phyloP scores from a whole-genome alignment of 352 stramenopile species.

The Phytophthora syringae region DNA sequence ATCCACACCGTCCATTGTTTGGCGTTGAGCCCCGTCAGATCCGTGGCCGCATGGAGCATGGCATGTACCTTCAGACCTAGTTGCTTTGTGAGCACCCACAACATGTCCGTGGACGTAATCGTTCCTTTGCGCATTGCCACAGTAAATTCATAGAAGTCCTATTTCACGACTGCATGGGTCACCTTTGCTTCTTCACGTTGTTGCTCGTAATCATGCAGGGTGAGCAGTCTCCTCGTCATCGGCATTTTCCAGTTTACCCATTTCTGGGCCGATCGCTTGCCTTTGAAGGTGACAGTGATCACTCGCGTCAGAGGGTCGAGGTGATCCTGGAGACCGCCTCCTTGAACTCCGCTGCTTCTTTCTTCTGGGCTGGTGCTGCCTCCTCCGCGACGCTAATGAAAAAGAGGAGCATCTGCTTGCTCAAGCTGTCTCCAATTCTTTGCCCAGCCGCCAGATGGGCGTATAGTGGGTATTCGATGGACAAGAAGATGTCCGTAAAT shows the following conservation, averaged over 20 bases:
- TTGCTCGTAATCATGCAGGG: slow-evolving; percentile 6
- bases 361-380: neutral
- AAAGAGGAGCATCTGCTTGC: neutral
- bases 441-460: slow-evolving; percentile 9
- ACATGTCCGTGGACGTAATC: neutral
- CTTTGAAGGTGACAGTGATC: neutral
- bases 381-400: neutral
- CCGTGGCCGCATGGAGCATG: neutral
- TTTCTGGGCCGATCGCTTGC: neutral
- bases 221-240: neutral
- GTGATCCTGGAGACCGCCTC: neutral
- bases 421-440: neutral
- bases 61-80: neutral
- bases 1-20: neutral
- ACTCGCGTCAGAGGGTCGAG: neutral
- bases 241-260: too few species aligned
- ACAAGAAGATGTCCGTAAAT: slow-evolving; percentile 12
- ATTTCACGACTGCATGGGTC: neutral
- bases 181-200: neutral
- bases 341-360: neutral
- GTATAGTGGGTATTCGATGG: slow-evolving; percentile 12
- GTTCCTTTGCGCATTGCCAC: neutral
- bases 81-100: neutral
- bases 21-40: neutral
- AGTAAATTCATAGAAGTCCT: slow-evolving; percentile 6